Base-by-base conservation (phyloP, 2,329 filamentous ascomycete species). In the Metarhizium anisopliae region DNA sequence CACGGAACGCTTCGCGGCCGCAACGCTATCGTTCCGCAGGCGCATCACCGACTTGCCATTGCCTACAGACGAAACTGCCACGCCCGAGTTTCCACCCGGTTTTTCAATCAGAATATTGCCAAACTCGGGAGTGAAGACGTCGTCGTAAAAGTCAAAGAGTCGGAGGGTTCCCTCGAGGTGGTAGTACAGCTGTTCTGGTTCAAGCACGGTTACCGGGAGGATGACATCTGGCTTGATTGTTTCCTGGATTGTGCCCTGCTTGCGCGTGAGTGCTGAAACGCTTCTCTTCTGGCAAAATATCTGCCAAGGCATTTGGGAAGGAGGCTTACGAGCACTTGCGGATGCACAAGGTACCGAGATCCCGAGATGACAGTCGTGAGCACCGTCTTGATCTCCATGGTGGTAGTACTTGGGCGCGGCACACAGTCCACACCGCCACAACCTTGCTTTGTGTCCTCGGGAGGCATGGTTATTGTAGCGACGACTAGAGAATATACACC, bases 181-280 rank as follows among this genome's bases (percentile, higher is more conserved):
- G 18, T 62, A 63, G 53, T 69, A 71, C 50, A 74, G 62, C 59
- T 74, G 71, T 4, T 68, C 62, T 0, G 71, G 69, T 30, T 67
- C 67, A 6, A 74, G 64, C 5, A 74, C 64, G 13, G 72, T 74
- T 20, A 74, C 70, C 8, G 72, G 72, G 16, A 74, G 63, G 13
- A 74, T 62, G 52, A 67, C 69, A 55, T 74, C 72, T 0, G 72
- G 67, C 25, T 73, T 69, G 57, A 74, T 73, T 36, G 67, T 72
- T 58, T 73, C 70, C 56, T 73, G 63, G n/a, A 74, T 73, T 20
- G 67, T 66, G 53, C 72, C 72, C 72, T 74, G 29, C 6, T 25
- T 3, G 16, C 25, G 58, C 40, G 35, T 32, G 16, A 51, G 53
- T 13, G 40, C 14, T 13, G 7, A 35, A 35, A 11, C 6, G 1